Base-by-base conservation (phyloP, 805 yeast species). In the Saturnispora hagleri region DNA sequence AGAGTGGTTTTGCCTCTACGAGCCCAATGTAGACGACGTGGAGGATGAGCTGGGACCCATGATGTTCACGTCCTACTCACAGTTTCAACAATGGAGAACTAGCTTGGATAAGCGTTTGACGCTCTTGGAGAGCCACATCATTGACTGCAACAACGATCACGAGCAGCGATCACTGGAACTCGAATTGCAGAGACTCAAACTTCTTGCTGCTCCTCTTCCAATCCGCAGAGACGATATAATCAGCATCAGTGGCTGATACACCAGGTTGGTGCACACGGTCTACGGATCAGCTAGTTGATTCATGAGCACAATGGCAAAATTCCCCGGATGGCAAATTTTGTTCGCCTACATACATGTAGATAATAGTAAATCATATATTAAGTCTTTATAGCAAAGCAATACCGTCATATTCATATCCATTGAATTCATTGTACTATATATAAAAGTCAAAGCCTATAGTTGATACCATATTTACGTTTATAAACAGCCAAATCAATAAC, bases 1-100 rank as follows among this genome's bases (percentile, higher is more conserved):
- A 38, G 42, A 38, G 17, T 38, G 51, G 51, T 42, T 35, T 15
- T 49, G 51, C 36, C 43, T 49, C 12, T 24, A n/a, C 17, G 17
- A 43, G 17, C 22, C 46, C 4, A 43, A 33, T 8, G 13, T 20
- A 17, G 42, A 38, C 24, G n/a, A 6, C 2, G 3, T 38, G 9
- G 42, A 17, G 17, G 42, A 38, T 18, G 42, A 38, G 9, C 24
- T 38, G 22, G 42, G 42, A 17, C 42, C 42, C 12, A 7, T 38
- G 22, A 38, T 38, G 42, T 47, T 47, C 15, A 20, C 18, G 13
- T 40, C 45, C 6, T 47, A 47, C n/a, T 26, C 28, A 4, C 38
- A 40, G 17, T 47, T 38, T 28, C 36, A 28, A 15, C 28, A 17
- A 5, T 47, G 50, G 50, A 40, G 22, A 15, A 36, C 45, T 5